Percentiles rank a stretch among this genome's conserved stretches.
These are phyloP conservation scores for Alloteropsis semialata DNA, from an alignment of 176 grass and related monocot genomes.

Conservation along the genomic window DNA sequence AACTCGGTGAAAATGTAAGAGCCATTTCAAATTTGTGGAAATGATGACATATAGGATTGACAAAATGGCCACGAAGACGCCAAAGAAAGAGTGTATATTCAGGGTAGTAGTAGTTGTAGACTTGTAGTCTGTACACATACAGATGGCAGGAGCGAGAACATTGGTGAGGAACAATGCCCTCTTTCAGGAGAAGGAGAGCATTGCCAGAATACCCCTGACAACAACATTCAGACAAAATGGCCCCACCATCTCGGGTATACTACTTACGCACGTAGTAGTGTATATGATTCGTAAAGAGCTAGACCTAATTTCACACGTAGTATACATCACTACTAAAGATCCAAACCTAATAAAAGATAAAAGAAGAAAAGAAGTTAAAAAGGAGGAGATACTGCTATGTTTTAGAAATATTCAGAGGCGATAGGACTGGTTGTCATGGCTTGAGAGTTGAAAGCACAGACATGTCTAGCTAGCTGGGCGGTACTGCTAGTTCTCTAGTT, in stretches of 20 bases:
- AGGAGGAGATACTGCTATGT: not conserved
- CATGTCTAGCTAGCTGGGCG: too few species aligned
- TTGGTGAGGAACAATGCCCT: not conserved
- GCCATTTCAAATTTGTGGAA: not conserved
- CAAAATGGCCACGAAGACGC: not conserved
- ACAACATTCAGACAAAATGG: constrained; percentile 20
- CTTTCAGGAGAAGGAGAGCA: not conserved
- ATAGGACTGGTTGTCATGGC: not conserved
- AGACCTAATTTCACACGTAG: not conserved
- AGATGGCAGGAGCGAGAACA: not conserved
- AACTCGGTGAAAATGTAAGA: too few species aligned
- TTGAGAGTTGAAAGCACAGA: not conserved
- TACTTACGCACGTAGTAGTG: not conserved
- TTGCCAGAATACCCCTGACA: not conserved
- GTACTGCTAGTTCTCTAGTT: constrained; percentile 37
- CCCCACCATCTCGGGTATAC: not conserved
- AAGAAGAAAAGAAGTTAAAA: too few species aligned
- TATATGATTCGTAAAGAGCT: not conserved
- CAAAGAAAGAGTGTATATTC: too few species aligned
- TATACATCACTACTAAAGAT: not conserved
- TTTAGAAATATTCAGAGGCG: not conserved
- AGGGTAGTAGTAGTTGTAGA: not conserved
- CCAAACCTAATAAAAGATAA: not conserved
- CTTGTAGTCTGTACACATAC: not conserved
- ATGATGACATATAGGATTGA: not conserved